These are phyloP conservation scores for Cutaneotrichosporon mucoides DNA, from an alignment of 1,284 basidiomycete genomes.

Conservation along the genomic window DNA sequence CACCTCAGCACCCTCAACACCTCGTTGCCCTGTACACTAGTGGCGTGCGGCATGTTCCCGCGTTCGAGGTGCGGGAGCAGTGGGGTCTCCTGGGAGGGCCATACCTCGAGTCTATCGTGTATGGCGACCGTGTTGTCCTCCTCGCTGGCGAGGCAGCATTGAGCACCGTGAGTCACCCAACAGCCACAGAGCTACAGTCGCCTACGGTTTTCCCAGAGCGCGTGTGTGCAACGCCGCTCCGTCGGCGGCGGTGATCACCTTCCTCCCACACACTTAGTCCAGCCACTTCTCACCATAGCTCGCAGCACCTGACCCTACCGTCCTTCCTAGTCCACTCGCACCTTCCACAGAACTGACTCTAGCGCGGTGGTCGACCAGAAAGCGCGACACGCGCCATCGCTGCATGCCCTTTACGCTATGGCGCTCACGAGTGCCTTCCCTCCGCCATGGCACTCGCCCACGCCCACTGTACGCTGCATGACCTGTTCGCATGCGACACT, in stretches of 20 bases:
- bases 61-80: not conserved
- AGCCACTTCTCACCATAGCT: not conserved
- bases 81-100: not conserved
- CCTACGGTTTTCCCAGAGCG: not conserved
- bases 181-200: too few species aligned
- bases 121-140: slow-evolving; percentile 4
- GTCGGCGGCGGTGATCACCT: not conserved
- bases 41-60: not conserved
- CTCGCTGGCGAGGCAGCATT: not conserved
- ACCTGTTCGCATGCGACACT: slow-evolving; percentile 10
- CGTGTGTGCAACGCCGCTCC: not conserved
- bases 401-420: slow-evolving; percentile 3
- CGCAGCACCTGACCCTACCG: not conserved
- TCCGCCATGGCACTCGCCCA: slow-evolving; percentile 11
- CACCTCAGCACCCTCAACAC: not conserved
- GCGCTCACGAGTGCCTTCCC: not conserved
- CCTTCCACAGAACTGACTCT: not conserved
- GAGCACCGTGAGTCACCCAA: not conserved
- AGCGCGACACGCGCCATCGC: slow-evolving; percentile 4
- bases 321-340: not conserved
- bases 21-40: not conserved
- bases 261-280: not conserved
- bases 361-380: slow-evolving; percentile 3
- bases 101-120: not conserved
- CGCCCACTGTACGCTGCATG: slow-evolving; percentile 11